These are phyloP conservation scores for Fusarium oxysporum DNA, from an alignment of 2,329 filamentous ascomycete species.

Conservation along the genomic window DNA sequence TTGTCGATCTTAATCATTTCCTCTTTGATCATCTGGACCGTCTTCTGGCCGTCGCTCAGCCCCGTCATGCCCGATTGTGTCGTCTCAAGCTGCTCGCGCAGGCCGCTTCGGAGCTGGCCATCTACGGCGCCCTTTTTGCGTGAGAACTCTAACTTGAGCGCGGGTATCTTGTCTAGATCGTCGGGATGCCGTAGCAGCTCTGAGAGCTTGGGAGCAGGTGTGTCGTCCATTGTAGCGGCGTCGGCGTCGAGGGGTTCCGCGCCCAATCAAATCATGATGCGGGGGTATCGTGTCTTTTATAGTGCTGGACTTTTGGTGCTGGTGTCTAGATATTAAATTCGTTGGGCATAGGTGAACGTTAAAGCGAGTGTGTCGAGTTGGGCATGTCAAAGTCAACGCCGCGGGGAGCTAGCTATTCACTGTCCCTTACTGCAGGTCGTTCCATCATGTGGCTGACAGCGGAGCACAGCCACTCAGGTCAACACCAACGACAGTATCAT, in stretches of 20 bases:
- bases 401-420: conserved; percentile 39
- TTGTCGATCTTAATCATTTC: conserved; percentile 99
- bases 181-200: conserved; percentile 96
- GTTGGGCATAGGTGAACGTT: background rate
- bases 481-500: conserved; percentile 1
- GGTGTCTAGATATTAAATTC: background rate
- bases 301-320: background rate
- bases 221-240: conserved; percentile 60
- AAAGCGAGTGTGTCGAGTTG: conserved; percentile 23
- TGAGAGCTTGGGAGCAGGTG: conserved; percentile 81
- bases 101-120: conserved; percentile 85
- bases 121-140: conserved; percentile 95
- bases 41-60: conserved; percentile 89
- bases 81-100: conserved; percentile 92
- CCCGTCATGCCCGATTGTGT: conserved; percentile 93
- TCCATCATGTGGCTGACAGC: conserved; percentile 36
- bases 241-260: conserved; percentile 32
- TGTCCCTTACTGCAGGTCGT: conserved; percentile 16
- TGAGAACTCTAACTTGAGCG: conserved; percentile 89
- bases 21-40: conserved; percentile 92
- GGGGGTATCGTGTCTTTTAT: background rate
- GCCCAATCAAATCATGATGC: conserved; percentile 47
- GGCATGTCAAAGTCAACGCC: conserved; percentile 22
- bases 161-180: conserved; percentile 94
- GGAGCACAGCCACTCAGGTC: conserved; percentile 33